Evolutionary conservation across 495 filamentous ascomycete genomes (phyloP).

Genomic region (Xylaria telfairii): DNA sequence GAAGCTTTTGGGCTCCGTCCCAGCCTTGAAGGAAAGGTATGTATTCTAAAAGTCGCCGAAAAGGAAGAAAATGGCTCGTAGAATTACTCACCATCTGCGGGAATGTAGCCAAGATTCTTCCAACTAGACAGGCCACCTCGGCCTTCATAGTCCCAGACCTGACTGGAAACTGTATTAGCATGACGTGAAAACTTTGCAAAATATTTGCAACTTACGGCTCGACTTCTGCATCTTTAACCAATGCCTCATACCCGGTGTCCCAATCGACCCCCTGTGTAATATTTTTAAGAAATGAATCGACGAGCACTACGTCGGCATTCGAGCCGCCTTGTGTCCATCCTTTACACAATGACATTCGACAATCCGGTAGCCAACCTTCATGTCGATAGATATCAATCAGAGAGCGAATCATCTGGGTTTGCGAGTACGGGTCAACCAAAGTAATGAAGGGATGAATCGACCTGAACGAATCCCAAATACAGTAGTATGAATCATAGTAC

Average conservation of each 20-base stretch:
- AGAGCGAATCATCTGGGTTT: conserved; percentile 67
- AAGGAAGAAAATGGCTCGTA: too few relatives aligned
- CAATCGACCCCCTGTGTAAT: conserved; percentile 66
- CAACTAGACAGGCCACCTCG: conserved; percentile 67
- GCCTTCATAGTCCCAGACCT: conserved; percentile 71
- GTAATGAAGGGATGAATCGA: conserved; percentile 70
- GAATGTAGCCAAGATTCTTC: conserved; percentile 69
- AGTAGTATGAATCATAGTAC: conserved; percentile 77
- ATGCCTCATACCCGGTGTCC: conserved; percentile 67
- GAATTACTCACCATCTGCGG: too few relatives aligned
- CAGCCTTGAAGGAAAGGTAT: too few relatives aligned
- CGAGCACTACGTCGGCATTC: conserved; percentile 72
- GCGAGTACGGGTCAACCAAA: conserved; percentile 66
- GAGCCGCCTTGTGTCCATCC: conserved; percentile 75
- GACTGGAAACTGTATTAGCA: conserved; percentile 17
- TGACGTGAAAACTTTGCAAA: not conserved
- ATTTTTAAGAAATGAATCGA: conserved; percentile 70
- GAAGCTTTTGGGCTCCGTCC: too few relatives aligned
- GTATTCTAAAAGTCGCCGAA: too few relatives aligned
- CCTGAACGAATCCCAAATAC: conserved; percentile 72
- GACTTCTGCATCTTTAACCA: conserved; percentile 71
- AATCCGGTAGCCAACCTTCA: conserved; percentile 70
- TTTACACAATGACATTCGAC: conserved; percentile 67
- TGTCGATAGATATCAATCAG: conserved; percentile 72
- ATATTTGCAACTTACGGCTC: conserved; percentile 52